Base-by-base conservation (phyloP, 2,329 filamentous ascomycete genomes). In the Orbilia quercus region DNA sequence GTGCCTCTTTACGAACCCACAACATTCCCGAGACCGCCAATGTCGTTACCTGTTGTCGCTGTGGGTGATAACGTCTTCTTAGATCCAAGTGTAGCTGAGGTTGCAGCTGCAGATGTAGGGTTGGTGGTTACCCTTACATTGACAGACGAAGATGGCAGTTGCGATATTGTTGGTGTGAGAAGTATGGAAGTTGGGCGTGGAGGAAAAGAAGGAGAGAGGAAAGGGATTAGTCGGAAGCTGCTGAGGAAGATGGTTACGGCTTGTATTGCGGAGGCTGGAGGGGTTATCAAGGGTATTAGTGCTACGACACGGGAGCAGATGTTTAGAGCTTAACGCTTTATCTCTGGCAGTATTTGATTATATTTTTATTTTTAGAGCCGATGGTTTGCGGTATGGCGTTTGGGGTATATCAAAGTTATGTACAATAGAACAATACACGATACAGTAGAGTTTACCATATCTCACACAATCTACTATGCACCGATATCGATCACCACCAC, bases 1-100 rank as follows among this genome's bases (percentile, higher is more conserved):
- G 85, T 87, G 16, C 89, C 88, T 66, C 83, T 99, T 28, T 99
- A 96, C 82, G 79, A 81, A 12, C 78, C 75, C 14, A 77, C 75
- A 16, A 74, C 76, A 2, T 74, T 55, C 48, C 79, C 84, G 31
- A 86, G 89, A 53, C 95, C 95, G 2, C 92, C 95, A 0, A 87
- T 99, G 64, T 97, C 94, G 2, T 85, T 99, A 18, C 89, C 99
- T 9, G 92, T 98, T 64, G 90, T 96, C 80, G 88, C 90, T 1
- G 89, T 96, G 0, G 91, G 90, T 67, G 85, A 90, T 70, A 98
- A 95, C 80, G 89, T 96, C 81, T 90, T 99, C 76, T 97, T 98
- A 82, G 95, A 99, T 80, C 94, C 95, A 0, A 90, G 88, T 58
- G 89, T 89, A 76, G 93, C 97, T 80, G 95, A 99, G 81, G 88